A percentile compares a stretch with the other conserved stretches of the same genome.
phyloP scores from a whole-genome alignment of 2,329 filamentous ascomycete species.

The Diaporthe sp. region DNA sequence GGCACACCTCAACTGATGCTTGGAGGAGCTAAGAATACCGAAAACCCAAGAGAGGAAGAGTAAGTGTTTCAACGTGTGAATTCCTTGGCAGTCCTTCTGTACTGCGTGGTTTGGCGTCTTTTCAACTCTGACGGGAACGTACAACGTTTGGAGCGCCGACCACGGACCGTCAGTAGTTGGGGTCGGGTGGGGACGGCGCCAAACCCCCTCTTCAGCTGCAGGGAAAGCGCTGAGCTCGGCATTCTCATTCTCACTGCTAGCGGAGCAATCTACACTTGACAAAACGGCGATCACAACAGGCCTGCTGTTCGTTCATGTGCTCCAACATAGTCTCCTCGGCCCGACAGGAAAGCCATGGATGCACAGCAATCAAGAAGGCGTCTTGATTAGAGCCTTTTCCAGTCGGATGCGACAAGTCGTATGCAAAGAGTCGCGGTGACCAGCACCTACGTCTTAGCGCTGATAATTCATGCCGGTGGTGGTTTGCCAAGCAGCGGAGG shows the following conservation, averaged over 20 bases:
- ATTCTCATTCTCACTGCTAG: background rate
- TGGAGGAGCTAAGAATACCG: background rate
- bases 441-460: background rate
- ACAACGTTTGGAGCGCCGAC: background rate
- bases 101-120: background rate
- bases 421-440: background rate
- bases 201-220: conserved; percentile 24
- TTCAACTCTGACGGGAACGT: background rate
- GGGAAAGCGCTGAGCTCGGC: background rate
- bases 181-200: conserved; percentile 1
- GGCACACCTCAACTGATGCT: too few species aligned
- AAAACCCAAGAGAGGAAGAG: background rate
- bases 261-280: background rate
- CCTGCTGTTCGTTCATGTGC: background rate
- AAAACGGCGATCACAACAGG: background rate
- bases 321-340: background rate
- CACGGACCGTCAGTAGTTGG: background rate
- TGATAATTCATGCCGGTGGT: conserved; percentile 9
- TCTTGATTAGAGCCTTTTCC: background rate
- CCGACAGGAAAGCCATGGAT: conserved; percentile 2
- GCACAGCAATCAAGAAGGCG: background rate
- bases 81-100: background rate
- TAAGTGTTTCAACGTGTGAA: background rate
- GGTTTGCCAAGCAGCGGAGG: conserved; percentile 23
- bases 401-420: background rate